Conservation (phyloP, 2,329 filamentous ascomycete genomes). For the Epichloe glyceriae region DNA sequence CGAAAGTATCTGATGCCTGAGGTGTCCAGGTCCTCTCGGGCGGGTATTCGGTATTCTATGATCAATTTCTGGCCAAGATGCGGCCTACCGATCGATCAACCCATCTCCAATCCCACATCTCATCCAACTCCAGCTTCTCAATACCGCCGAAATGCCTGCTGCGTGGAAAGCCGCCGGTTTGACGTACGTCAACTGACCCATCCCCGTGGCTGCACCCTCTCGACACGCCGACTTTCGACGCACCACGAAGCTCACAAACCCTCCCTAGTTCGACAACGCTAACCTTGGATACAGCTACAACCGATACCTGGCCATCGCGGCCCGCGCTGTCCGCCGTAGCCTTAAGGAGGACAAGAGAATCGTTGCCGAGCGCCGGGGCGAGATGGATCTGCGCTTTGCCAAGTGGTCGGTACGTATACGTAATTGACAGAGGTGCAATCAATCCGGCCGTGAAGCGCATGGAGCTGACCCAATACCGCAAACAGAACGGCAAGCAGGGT, state of each 20-base stretch:
- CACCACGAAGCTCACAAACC: neutral
- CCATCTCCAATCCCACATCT: slow-evolving; percentile 16
- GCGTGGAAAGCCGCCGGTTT: slow-evolving; percentile 97
- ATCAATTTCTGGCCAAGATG: slow-evolving; percentile 24
- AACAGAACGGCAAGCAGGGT: slow-evolving; percentile 90
- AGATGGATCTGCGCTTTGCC: slow-evolving; percentile 78
- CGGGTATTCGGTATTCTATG: slow-evolving; percentile 9
- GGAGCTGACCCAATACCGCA: slow-evolving; percentile 19
- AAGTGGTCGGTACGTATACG: slow-evolving; percentile 80
- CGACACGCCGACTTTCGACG: neutral
- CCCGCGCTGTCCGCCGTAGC: slow-evolving; percentile 88
- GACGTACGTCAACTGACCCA: slow-evolving; percentile 54
- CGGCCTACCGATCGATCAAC: slow-evolving; percentile 20
- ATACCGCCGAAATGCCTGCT: slow-evolving; percentile 71
- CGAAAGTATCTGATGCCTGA: slow-evolving; percentile 14
- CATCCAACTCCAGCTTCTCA: slow-evolving; percentile 12
- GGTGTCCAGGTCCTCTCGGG: slow-evolving; percentile 15
- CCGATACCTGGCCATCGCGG: slow-evolving; percentile 93
- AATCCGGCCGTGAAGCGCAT: neutral
- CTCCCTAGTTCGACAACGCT: slow-evolving; percentile 1
- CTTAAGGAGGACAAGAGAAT: slow-evolving; percentile 92
- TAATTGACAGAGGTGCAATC: slow-evolving; percentile 12
- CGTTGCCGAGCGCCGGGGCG: slow-evolving; percentile 74
- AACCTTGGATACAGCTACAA: slow-evolving; percentile 65
- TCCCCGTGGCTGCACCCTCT: neutral